Evolutionary conservation across 257 asterid species (phyloP).

Genomic region (Solanum chmielewskii): DNA sequence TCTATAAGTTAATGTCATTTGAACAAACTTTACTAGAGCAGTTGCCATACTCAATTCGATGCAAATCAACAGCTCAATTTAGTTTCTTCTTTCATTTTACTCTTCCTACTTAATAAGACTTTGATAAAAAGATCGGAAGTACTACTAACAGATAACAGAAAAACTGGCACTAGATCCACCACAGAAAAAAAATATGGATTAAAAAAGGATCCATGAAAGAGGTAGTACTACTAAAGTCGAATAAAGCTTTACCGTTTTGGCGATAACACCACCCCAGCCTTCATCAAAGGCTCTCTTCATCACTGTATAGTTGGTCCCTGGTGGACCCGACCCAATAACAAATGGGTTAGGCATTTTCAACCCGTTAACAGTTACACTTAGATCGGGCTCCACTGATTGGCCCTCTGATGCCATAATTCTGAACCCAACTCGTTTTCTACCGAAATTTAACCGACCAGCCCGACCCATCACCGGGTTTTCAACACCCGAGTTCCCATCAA

Average conservation of each 20-base stretch:
- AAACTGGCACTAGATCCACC: not conserved
- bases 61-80: not conserved
- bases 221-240: not conserved
- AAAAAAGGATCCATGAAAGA: not conserved
- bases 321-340: slow-evolving; percentile 98
- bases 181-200: not conserved
- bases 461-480: not conserved
- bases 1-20: not conserved
- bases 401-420: slow-evolving; percentile 31
- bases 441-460: not conserved
- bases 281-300: slow-evolving; percentile 96
- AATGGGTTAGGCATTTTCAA: slow-evolving; percentile 92
- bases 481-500: not conserved
- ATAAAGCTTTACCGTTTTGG: slow-evolving; percentile 61
- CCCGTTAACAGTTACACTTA: slow-evolving; percentile 83
- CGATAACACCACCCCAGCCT: slow-evolving; percentile 99
- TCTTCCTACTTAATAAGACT: not conserved
- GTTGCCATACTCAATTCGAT: not conserved
- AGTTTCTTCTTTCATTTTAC: not conserved
- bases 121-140: not conserved
- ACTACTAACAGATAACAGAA: not conserved
- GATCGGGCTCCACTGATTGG: slow-evolving; percentile 61
- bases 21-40: not conserved
- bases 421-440: slow-evolving; percentile 30
- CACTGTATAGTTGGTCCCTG: slow-evolving; percentile 88